Conservation (phyloP, 176 grass and related monocot species). For the Carex parvula region DNA sequence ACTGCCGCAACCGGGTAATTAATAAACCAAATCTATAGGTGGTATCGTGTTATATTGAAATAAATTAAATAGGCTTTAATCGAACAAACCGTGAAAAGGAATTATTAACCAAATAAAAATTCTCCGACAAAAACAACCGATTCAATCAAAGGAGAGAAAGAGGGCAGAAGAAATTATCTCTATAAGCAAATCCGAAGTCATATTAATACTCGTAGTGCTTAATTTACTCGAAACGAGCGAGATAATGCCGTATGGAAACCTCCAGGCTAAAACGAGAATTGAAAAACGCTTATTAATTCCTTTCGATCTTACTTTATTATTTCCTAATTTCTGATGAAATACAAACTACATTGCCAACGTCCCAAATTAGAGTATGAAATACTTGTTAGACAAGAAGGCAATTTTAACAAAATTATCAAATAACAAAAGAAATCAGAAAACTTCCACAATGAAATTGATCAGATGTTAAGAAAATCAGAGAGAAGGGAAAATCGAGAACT, state of each 20-base stretch:
- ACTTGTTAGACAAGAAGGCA: background rate
- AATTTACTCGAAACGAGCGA: background rate
- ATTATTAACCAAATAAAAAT: background rate
- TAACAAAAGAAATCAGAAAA: background rate
- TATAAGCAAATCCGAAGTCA: background rate
- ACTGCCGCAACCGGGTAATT: background rate
- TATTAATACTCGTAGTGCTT: background rate
- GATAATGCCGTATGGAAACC: background rate
- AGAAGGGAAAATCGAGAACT: slow-evolving; percentile 8
- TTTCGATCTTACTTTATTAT: background rate
- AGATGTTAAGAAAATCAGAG: background rate
- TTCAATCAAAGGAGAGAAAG: background rate
- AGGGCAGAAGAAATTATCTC: background rate
- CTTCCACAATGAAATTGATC: background rate
- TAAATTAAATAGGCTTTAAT: background rate
- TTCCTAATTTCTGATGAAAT: background rate
- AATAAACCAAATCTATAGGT: background rate
- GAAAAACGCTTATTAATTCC: background rate
- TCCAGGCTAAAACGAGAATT: background rate
- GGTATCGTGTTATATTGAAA: background rate
- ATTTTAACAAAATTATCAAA: background rate
- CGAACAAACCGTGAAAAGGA: background rate
- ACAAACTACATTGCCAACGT: background rate
- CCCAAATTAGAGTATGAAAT: background rate
- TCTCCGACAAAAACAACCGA: background rate